Evolutionary conservation across 768 basidiomycete species (phyloP).

Genomic region (Suillus alpinus): DNA sequence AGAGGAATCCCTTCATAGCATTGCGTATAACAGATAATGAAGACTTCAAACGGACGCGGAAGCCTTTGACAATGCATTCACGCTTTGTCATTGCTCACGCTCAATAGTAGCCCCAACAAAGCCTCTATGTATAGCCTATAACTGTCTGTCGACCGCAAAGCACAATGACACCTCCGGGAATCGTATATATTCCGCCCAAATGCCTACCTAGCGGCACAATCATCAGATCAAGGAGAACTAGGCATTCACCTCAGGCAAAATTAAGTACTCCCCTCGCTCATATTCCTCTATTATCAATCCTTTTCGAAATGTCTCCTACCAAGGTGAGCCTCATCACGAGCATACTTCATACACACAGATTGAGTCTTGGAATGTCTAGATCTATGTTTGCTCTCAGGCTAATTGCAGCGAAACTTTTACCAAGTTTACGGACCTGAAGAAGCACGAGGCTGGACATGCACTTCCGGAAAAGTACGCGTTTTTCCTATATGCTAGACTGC

Average conservation of each 20-base stretch:
- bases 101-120: background rate
- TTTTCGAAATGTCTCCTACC: background rate
- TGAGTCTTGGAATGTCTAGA: slow-evolving; percentile 7
- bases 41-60: background rate
- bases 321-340: background rate
- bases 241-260: background rate
- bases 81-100: background rate
- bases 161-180: background rate
- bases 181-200: background rate
- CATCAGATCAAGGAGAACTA: background rate
- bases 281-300: background rate
- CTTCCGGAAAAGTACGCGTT: slow-evolving; percentile 9
- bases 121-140: background rate
- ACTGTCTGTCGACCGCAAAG: background rate
- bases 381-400: slow-evolving; percentile 10
- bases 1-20: background rate
- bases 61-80: background rate
- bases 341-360: background rate
- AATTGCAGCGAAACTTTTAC: slow-evolving; percentile 15
- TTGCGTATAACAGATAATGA: background rate
- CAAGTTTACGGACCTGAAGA: slow-evolving; percentile 18
- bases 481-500: background rate
- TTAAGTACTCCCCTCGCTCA: background rate
- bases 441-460: slow-evolving; percentile 20
- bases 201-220: background rate